Evolutionary conservation across 805 yeast genomes (phyloP).

Genomic region (Blastobotrys americana): DNA sequence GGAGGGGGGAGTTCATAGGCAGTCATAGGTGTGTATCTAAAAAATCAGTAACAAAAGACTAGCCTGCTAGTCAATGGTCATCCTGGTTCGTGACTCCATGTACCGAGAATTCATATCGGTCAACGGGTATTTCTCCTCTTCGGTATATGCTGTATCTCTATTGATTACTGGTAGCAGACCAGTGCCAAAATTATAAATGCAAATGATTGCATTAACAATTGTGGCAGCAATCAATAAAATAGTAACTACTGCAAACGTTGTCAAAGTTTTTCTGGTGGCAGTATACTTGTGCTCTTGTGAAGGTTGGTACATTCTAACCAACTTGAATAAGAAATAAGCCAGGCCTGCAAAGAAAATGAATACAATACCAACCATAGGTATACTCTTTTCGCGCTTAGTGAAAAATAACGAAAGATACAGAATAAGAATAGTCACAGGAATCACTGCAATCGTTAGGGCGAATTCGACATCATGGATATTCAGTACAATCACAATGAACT

Average conservation of each 20-base stretch:
- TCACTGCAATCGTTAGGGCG: slow-evolving; percentile 39
- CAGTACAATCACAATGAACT: slow-evolving; percentile 41
- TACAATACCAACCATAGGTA: slow-evolving; percentile 24
- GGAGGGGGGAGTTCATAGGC: background rate
- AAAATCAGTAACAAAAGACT: too few species aligned
- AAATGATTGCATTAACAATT: slow-evolving; percentile 25
- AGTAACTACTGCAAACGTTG: slow-evolving; percentile 40
- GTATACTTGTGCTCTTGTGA: slow-evolving; percentile 32
- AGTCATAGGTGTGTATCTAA: background rate
- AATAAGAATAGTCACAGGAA: slow-evolving; percentile 38
- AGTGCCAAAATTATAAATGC: slow-evolving; percentile 25
- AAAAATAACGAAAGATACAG: slow-evolving; percentile 35
- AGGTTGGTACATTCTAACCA: slow-evolving; percentile 39
- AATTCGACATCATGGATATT: slow-evolving; percentile 37
- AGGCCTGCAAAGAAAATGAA: slow-evolving; percentile 33
- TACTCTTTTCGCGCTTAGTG: slow-evolving; percentile 31
- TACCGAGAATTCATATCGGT: slow-evolving; percentile 1
- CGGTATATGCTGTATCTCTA: background rate
- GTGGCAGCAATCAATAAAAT: slow-evolving; percentile 35
- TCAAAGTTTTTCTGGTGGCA: slow-evolving; percentile 40
- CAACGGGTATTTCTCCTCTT: slow-evolving; percentile 10
- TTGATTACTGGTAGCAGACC: slow-evolving; percentile 18
- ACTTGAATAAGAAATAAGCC: slow-evolving; percentile 42
- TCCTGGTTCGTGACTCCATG: slow-evolving; percentile 2
- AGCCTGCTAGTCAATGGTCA: slow-evolving; percentile 10